These are phyloP conservation scores for Saturnispora galanensis DNA, from an alignment of 805 yeast genomes.

Conservation along the genomic window DNA sequence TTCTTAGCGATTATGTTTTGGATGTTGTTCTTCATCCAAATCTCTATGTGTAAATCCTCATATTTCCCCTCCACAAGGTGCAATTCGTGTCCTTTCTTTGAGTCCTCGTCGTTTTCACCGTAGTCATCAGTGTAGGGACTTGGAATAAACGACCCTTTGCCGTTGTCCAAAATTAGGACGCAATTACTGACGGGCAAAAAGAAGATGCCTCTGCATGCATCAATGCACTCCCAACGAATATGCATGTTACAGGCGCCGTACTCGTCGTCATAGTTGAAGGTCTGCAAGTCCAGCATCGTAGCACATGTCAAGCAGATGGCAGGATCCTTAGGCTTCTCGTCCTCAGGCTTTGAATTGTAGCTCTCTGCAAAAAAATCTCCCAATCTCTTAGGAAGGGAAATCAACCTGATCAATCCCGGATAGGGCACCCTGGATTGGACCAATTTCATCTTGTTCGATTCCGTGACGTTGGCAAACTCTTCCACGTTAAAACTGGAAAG, in stretches of 20 bases:
- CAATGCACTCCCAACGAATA: conserved; percentile 48
- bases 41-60: conserved; percentile 49
- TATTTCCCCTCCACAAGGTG: conserved; percentile 53
- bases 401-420: conserved; percentile 55
- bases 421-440: conserved; percentile 33
- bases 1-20: conserved; percentile 71
- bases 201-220: conserved; percentile 56
- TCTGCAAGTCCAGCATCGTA: conserved; percentile 55
- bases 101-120: conserved; percentile 75
- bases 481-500: conserved; percentile 10
- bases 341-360: conserved; percentile 35
- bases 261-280: conserved; percentile 39
- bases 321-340: conserved; percentile 46
- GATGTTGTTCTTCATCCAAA: conserved; percentile 75
- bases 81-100: conserved; percentile 64
- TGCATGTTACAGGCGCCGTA: conserved; percentile 80
- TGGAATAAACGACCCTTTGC: conserved; percentile 73
- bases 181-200: conserved; percentile 62
- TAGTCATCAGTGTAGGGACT: conserved; percentile 82
- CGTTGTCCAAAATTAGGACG: conserved; percentile 53
- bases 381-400: conserved; percentile 55
- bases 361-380: conserved; percentile 59
- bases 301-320: conserved; percentile 86
- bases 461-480: conserved; percentile 10
- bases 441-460: conserved; percentile 10